Base-by-base conservation (phyloP, 1,284 basidiomycete genomes). In the Phlebopus sp. region DNA sequence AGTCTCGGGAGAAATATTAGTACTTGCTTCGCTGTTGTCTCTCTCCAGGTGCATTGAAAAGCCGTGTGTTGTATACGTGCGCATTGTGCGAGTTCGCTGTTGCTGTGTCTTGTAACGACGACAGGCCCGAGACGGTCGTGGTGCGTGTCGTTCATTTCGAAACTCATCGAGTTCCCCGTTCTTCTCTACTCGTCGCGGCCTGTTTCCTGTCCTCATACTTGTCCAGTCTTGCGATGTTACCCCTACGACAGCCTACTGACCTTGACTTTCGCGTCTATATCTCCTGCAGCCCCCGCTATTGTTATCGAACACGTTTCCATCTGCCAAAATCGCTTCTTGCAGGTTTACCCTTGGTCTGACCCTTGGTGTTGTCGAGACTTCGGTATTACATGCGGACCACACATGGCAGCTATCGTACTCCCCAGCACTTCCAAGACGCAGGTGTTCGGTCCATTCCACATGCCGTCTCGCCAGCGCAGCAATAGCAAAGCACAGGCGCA, bases 351-450 rank as follows among this genome's bases (percentile, higher is more conserved):
- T 32, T 18, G 43, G 50, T 35, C 52, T 50, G 51, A 50, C 41
- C 42, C 34, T 37, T 50, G 39, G 43, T 34, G 35, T 50, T 17
- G 32, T 44, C 17, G 29, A 40, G 50, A 55, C 58, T 47, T 55
- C 54, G 49, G 53, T 58, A 45, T 57, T 55, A 51, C 62, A 59
- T 55, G 54, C 49, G 49, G 48, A 46, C 56, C 59, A 57, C 66
- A 63, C 68, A 81, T 82, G 80, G 73, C 76, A 54, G 69, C 72
- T 42, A 71, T 74, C 40, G 69, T 76, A 44, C 54, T 72, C 42
- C 67, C 69, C 51, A 63, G 63, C 45, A 57, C 66, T 51, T 63
- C 72, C 52, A 72, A 71, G 61, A 55, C 71, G 35, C 69, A 74
- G 54, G 63, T 71, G 53, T 69, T 75, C 56, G 66, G 66, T 62